Percentiles rank a stretch among this genome's conserved stretches.
Conservation (phyloP, 2,329 filamentous ascomycete genomes). For the Furcasterigmium furcatum region DNA sequence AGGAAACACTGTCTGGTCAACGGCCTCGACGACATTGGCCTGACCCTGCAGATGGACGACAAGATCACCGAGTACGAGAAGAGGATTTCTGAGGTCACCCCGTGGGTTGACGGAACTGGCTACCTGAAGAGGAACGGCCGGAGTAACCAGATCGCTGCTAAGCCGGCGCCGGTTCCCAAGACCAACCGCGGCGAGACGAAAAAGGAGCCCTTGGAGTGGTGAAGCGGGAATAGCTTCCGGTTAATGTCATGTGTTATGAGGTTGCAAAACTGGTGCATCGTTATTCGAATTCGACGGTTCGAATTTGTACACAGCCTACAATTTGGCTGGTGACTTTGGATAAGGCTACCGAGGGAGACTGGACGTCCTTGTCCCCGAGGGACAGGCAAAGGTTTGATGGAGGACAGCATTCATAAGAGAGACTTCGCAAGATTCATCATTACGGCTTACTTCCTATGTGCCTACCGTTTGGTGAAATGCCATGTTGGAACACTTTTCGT, state of each 20-base stretch:
- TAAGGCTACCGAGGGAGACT: not conserved
- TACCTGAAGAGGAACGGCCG: conserved; percentile 65
- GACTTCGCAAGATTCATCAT: conserved; percentile 1
- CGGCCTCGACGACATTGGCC: conserved; percentile 90
- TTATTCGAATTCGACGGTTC: conserved; percentile 3
- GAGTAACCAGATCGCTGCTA: conserved; percentile 52
- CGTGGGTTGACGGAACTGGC: conserved; percentile 85
- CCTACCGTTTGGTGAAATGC: too few relatives aligned
- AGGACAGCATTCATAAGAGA: not conserved
- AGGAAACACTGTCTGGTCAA: conserved; percentile 92
- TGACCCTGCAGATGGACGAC: conserved; percentile 89
- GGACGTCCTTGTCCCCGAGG: too few relatives aligned
- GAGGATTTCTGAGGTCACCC: conserved; percentile 72
- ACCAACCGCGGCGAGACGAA: conserved; percentile 85
- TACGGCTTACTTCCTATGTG: not conserved
- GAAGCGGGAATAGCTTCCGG: too few relatives aligned
- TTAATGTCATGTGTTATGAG: too few relatives aligned
- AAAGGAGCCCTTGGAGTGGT: conserved; percentile 89
- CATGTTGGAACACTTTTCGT: too few relatives aligned
- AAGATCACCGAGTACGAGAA: conserved; percentile 84
- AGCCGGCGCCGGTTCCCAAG: conserved; percentile 71
- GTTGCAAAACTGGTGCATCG: not conserved
- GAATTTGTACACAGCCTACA: conserved; percentile 3
- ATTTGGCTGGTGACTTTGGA: conserved; percentile 4
- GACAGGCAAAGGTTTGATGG: conserved; percentile 1